Evolutionary conservation across 2,329 filamentous ascomycete genomes (phyloP).

Genomic region (Talaromyces atroroseus): DNA sequence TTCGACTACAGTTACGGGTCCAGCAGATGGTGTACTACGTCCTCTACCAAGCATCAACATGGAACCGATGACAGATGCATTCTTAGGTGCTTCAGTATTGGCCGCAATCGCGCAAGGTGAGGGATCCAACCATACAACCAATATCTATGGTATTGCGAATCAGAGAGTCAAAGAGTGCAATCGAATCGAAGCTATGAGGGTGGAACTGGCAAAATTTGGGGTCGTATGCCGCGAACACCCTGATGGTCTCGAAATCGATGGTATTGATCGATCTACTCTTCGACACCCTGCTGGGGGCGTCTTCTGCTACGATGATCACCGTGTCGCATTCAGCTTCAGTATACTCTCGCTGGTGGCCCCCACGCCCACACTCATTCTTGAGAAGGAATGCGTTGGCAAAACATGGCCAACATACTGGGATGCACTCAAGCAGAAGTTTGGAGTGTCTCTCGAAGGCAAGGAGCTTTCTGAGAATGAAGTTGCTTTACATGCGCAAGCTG

Average conservation of each 20-base stretch:
- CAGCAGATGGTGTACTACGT: conserved; percentile 65
- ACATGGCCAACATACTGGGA: conserved; percentile 99
- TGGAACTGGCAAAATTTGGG: conserved; percentile 89
- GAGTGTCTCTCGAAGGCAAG: conserved; percentile 68
- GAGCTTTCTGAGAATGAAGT: conserved; percentile 47
- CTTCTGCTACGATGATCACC: conserved; percentile 94
- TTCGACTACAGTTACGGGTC: conserved; percentile 90
- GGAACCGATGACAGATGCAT: conserved; percentile 99
- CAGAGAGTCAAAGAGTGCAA: conserved; percentile 98
- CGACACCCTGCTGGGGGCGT: conserved; percentile 61
- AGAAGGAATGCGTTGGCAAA: conserved; percentile 91
- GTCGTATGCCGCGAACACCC: conserved; percentile 81
- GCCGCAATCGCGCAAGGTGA: conserved; percentile 80
- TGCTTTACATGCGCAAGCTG: conserved; percentile 32
- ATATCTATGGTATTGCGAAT: conserved; percentile 91
- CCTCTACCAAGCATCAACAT: conserved; percentile 83
- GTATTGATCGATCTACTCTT: conserved; percentile 48
- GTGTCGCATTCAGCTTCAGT: conserved; percentile 97
- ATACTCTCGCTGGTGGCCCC: conserved; percentile 72
- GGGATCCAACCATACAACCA: conserved; percentile 58
- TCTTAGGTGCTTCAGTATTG: conserved; percentile 88
- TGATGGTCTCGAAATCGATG: conserved; percentile 75
- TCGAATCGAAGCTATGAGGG: conserved; percentile 90
- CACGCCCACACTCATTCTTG: conserved; percentile 68
- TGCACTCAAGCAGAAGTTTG: conserved; percentile 70